Evolutionary conservation across 2,329 filamentous ascomycete species (phyloP).

Genomic region (Thermoascus crustaceus): DNA sequence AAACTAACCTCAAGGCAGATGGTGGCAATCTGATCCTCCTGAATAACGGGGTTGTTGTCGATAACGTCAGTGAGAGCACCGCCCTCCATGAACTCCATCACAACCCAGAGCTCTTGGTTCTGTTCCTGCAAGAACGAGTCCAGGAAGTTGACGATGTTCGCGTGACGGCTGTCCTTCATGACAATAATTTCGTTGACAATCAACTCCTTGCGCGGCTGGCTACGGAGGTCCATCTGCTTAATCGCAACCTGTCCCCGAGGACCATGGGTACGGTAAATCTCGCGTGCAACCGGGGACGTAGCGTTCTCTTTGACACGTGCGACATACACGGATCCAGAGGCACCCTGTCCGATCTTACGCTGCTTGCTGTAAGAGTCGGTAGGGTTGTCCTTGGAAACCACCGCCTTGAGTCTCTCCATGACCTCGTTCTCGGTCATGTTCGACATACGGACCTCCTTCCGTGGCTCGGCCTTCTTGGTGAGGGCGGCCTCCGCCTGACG

Average conservation of each 20-base stretch:
- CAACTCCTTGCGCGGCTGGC: conserved; percentile 93
- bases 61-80: conserved; percentile 97
- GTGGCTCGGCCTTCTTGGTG: conserved; percentile 67
- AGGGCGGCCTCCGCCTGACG: conserved; percentile 87
- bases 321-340: conserved; percentile 95
- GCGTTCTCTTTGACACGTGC: conserved; percentile 88
- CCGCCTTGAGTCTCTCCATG: conserved; percentile 89
- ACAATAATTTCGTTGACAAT: conserved; percentile 99
- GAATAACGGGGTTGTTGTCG: conserved; percentile 90
- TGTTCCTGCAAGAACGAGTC: conserved; percentile 95
- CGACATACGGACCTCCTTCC: conserved; percentile 95
- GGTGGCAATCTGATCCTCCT: conserved; percentile 93
- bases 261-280: conserved; percentile 71
- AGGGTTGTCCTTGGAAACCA: conserved; percentile 91
- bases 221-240: conserved; percentile 98
- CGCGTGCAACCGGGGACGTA: conserved; percentile 68
- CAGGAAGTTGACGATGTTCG: conserved; percentile 98
- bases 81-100: conserved; percentile 99
- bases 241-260: conserved; percentile 86
- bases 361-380: conserved; percentile 96
- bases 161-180: conserved; percentile 98
- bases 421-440: conserved; percentile 96
- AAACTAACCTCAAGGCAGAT: conserved; percentile 83
- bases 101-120: conserved; percentile 93
- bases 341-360: conserved; percentile 98